phyloP scores from a whole-genome alignment of 2,329 filamentous ascomycete species.

The Canariomyces notabilis region DNA sequence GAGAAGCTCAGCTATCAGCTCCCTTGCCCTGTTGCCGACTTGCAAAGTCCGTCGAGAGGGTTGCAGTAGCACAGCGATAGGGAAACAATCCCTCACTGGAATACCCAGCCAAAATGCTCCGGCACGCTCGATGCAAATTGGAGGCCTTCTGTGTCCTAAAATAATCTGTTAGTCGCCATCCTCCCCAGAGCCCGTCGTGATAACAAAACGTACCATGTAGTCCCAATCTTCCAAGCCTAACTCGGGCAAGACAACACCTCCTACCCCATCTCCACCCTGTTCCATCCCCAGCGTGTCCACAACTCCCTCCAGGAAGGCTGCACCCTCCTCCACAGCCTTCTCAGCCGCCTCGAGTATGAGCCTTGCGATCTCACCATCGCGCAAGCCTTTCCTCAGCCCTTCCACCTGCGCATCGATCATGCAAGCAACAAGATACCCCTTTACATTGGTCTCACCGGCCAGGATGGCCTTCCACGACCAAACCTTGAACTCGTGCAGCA shows the following conservation, averaged over 20 bases:
- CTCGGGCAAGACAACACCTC: neutral
- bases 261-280: conserved; percentile 19
- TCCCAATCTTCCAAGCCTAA: conserved; percentile 35
- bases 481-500: conserved; percentile 36
- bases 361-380: conserved; percentile 31
- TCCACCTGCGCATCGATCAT: conserved; percentile 40
- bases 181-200: neutral
- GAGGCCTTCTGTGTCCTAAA: neutral
- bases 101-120: conserved; percentile 5
- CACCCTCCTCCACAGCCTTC: conserved; percentile 21
- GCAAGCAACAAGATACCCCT: conserved; percentile 42
- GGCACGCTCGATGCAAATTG: neutral
- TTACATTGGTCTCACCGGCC: conserved; percentile 51
- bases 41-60: too few relatives aligned
- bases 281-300: conserved; percentile 14
- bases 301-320: conserved; percentile 26
- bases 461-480: conserved; percentile 40
- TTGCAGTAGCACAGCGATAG: neutral
- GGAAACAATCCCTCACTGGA: neutral
- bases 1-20: too few relatives aligned
- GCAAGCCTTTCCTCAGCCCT: conserved; percentile 34
- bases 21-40: too few relatives aligned
- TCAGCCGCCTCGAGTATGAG: conserved; percentile 34
- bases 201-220: conserved; percentile 34
- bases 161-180: conserved; percentile 19